Evolutionary conservation across 1,284 basidiomycete genomes (phyloP), one percentile per base, ranked within the genome.

Genomic region (Cutaneotrichosporon dermatis): DNA sequence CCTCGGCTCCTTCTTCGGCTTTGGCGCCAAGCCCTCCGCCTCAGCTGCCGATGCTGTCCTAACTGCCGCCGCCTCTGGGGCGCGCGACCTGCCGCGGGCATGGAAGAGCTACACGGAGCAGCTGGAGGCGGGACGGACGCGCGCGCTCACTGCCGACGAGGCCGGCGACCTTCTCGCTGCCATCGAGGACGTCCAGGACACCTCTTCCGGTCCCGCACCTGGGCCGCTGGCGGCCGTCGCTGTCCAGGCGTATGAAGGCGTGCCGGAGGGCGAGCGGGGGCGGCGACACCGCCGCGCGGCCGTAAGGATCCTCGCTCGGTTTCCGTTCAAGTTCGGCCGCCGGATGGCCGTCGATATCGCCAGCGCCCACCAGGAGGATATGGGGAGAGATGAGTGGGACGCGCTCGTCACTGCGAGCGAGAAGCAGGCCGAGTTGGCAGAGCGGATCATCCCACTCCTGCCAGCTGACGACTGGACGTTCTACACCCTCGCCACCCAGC

Each of bases 201-300:
- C 8, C 2, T 8, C 39, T 2, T 40, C 39, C 9, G 39, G 39
- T 2, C 39, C 39, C 2, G 39, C 39, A 4, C 39, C 39, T 1
- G 39, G 39, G 2, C 39, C 34, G 11, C 34, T 49, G 2, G 4
- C n/a, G 6, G 13, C 8, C 33, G 50, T 57, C 33, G 48, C 57
- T 41, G 57, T 68, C 7, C 65, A 58, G 42, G 55, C 40, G 13
- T 66, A 68, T 51, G 37, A 61, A 11, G 48, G 42, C 4, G 41
- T 40, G 13, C 45, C 63, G 40, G 11, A 39, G 5, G 35, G 54
- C 4, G 15, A 43, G 15, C 35, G 41, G 4, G 43, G 39, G 10
- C 39, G 36, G n/a, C 53, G 56, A 35, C 52, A 51, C 35, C 34
- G 43, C 8, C 36, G 46, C 2, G 35, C 64, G 15, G 36, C 66